Conservation (phyloP, 768 basidiomycete genomes). For the Amanita thiersii region DNA sequence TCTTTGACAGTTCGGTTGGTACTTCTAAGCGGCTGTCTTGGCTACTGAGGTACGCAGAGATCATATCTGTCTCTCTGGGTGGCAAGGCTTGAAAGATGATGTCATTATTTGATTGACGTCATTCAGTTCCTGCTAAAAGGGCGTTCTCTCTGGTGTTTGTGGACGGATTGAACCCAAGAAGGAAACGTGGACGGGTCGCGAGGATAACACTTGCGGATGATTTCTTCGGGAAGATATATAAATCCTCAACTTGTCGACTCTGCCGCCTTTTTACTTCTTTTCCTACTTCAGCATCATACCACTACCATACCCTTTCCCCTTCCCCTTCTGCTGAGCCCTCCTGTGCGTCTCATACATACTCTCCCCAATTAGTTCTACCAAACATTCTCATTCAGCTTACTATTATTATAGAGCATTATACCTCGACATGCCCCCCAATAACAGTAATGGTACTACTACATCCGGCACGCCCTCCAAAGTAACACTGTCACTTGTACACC, state of each 20-base stretch:
- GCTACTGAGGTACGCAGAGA: too few species aligned
- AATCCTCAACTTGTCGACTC: neutral
- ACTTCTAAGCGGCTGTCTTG: too few species aligned
- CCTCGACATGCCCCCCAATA: constrained; percentile 11
- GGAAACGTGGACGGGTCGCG: constrained; percentile 2
- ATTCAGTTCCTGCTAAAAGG: constrained; percentile 2
- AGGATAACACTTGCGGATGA: neutral
- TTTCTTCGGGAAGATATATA: constrained; percentile 6
- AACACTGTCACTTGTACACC: constrained; percentile 65
- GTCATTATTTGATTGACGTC: constrained; percentile 8
- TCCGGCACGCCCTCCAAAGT: constrained; percentile 47
- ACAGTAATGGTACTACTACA: constrained; percentile 9
- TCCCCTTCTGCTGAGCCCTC: neutral
- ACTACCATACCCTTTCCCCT: neutral
- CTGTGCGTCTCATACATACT: too few species aligned
- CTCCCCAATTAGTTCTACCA: too few species aligned
- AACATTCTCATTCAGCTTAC: too few species aligned
- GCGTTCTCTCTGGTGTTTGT: constrained; percentile 5
- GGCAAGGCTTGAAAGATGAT: constrained; percentile 1
- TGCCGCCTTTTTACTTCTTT: neutral
- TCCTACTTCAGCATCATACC: constrained; percentile 3
- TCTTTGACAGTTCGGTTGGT: too few species aligned
- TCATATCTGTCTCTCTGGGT: neutral
- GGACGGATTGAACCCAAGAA: constrained; percentile 6
- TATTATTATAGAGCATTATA: neutral